These are phyloP conservation scores for Cryptococcus sp. DNA, from an alignment of 1,284 basidiomycete genomes.

Conservation along the genomic window DNA sequence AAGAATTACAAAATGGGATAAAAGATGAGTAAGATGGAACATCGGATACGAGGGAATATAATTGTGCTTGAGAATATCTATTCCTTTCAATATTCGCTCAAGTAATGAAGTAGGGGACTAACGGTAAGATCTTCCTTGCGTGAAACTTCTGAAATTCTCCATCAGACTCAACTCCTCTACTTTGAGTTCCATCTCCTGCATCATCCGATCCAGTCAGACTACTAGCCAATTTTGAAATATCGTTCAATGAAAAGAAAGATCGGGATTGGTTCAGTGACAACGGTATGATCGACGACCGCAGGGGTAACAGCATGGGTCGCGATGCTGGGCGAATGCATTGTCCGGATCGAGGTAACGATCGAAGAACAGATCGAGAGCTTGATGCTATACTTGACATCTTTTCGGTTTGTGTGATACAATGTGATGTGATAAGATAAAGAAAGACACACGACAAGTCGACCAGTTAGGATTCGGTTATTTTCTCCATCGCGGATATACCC, in stretches of 20 bases:
- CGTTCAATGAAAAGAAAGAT: slow-evolving; percentile 45
- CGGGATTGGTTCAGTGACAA: slow-evolving; percentile 7
- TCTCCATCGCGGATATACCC: too few species aligned
- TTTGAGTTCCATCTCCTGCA: slow-evolving; percentile 4
- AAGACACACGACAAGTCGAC: too few species aligned
- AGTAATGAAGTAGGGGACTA: slow-evolving; percentile 40
- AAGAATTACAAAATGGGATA: slow-evolving; percentile 81
- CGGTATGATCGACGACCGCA: not conserved
- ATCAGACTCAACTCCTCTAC: slow-evolving; percentile 16
- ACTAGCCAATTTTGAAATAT: slow-evolving; percentile 41
- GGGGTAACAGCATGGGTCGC: too few species aligned
- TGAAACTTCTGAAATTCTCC: slow-evolving; percentile 48
- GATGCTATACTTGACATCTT: too few species aligned
- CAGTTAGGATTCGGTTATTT: too few species aligned
- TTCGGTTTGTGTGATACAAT: too few species aligned
- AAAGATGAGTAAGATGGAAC: slow-evolving; percentile 80
- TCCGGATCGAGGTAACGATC: too few species aligned
- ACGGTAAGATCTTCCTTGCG: slow-evolving; percentile 74
- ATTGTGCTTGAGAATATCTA: slow-evolving; percentile 67
- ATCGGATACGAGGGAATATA: slow-evolving; percentile 84
- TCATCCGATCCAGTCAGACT: slow-evolving; percentile 7
- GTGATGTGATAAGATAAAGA: too few species aligned
- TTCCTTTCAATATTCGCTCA: not conserved
- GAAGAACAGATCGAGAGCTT: too few species aligned
- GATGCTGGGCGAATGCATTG: too few species aligned